Conservation (phyloP, 1,284 basidiomycete species). For the Heterobasidion irregulare region DNA sequence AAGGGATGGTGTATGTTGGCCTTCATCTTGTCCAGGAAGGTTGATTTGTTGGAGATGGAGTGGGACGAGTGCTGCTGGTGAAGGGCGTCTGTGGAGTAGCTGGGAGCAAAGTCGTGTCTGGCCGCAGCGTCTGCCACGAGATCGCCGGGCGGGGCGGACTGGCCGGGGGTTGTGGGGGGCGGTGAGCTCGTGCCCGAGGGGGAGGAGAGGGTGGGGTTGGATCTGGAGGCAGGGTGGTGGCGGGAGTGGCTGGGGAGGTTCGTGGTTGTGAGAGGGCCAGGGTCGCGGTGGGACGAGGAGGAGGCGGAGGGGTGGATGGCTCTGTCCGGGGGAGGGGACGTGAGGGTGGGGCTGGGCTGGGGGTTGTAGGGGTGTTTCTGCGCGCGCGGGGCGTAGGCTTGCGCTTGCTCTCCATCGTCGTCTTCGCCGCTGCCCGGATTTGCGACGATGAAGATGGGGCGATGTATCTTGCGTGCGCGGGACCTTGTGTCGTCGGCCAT, state of each 20-base stretch:
- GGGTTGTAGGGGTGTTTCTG: slow-evolving; percentile 10
- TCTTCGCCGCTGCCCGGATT: slow-evolving; percentile 50
- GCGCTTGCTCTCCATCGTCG: slow-evolving; percentile 19
- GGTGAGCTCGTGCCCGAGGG: slow-evolving; percentile 61
- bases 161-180: slow-evolving; percentile 56
- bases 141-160: slow-evolving; percentile 35
- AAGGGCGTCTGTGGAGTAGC: slow-evolving; percentile 14
- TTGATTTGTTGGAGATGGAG: slow-evolving; percentile 12
- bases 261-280: slow-evolving; percentile 21
- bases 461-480: slow-evolving; percentile 15
- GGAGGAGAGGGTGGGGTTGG: slow-evolving; percentile 49
- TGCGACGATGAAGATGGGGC: slow-evolving; percentile 41
- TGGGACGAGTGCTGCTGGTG: slow-evolving; percentile 17
- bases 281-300: slow-evolving; percentile 17
- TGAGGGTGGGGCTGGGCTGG: slow-evolving; percentile 7
- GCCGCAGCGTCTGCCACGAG: slow-evolving; percentile 28
- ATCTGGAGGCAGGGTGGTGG: slow-evolving; percentile 28
- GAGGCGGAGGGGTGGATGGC: slow-evolving; percentile 12
- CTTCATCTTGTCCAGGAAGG: slow-evolving; percentile 17
- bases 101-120: slow-evolving; percentile 21
- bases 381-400: slow-evolving; percentile 5
- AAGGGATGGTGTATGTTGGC: slow-evolving; percentile 11
- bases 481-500: slow-evolving; percentile 40
- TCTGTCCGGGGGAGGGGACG: slow-evolving; percentile 10
- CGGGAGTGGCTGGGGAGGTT: slow-evolving; percentile 24